These are phyloP conservation scores for Auricularia heimuer DNA, from an alignment of 768 basidiomycete species.

Conservation along the genomic window DNA sequence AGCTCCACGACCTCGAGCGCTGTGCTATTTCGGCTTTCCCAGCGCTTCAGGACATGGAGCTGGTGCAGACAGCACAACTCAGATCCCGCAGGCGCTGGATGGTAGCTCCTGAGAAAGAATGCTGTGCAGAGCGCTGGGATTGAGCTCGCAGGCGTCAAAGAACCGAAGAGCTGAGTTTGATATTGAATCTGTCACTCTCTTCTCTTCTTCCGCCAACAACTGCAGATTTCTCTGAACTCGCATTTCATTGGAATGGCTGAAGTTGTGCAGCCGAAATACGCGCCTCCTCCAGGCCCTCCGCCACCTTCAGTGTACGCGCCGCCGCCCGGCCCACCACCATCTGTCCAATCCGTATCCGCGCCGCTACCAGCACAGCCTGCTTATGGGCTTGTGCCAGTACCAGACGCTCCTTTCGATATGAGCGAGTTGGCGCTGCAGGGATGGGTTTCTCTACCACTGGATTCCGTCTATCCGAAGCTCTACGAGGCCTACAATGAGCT, in stretches of 20 bases:
- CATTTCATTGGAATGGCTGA: background rate
- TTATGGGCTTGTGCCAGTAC: background rate
- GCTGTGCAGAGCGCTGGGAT: too few species aligned
- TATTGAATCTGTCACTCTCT: background rate
- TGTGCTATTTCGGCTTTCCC: too few species aligned
- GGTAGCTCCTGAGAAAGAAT: too few species aligned
- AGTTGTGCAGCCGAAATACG: background rate
- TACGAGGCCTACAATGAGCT: conserved; percentile 7
- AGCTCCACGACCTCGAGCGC: too few species aligned
- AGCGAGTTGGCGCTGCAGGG: background rate
- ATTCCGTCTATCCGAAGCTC: conserved; percentile 1
- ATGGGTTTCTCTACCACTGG: conserved; percentile 3
- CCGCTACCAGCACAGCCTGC: background rate
- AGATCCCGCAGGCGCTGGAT: too few species aligned
- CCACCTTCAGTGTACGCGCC: background rate
- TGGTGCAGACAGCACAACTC: too few species aligned
- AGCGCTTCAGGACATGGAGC: too few species aligned
- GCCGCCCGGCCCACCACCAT: background rate
- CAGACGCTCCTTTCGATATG: background rate
- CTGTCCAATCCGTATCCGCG: too few species aligned
- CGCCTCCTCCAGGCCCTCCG: background rate
- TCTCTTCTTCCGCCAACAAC: background rate
- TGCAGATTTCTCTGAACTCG: background rate
- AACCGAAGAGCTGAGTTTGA: background rate
- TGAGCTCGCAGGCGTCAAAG: too few species aligned